These are phyloP conservation scores for Apiotrichum montevideense DNA, from an alignment of 1,284 basidiomycete species.

Conservation along the genomic window DNA sequence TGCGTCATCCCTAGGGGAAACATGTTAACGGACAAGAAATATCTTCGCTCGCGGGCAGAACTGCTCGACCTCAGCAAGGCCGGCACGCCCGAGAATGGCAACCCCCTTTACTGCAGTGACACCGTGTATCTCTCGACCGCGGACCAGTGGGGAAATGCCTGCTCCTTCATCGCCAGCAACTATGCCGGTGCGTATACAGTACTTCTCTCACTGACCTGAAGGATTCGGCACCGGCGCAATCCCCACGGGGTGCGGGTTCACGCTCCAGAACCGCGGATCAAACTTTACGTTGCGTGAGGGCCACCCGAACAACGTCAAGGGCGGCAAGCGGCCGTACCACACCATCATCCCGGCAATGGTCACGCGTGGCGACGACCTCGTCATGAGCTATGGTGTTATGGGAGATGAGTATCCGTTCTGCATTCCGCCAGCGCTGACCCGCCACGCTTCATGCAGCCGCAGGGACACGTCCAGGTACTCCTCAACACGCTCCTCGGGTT, in stretches of 20 bases:
- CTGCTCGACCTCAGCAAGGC: constrained; percentile 67
- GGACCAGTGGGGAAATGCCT: constrained; percentile 86
- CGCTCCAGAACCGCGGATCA: constrained; percentile 85
- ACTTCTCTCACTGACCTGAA: constrained; percentile 9
- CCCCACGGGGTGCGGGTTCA: constrained; percentile 89
- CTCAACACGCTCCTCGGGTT: constrained; percentile 76
- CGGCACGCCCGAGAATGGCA: constrained; percentile 60
- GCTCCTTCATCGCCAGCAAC: constrained; percentile 75
- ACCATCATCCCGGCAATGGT: constrained; percentile 89
- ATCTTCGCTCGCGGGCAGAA: constrained; percentile 70
- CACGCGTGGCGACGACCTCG: constrained; percentile 66
- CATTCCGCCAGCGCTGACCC: constrained; percentile 7
- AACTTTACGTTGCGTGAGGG: constrained; percentile 72
- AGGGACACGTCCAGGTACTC: constrained; percentile 53
- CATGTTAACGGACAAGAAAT: constrained; percentile 53
- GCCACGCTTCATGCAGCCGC: constrained; percentile 18
- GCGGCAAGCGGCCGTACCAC: constrained; percentile 86
- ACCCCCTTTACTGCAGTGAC: constrained; percentile 60
- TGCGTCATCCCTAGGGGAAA: constrained; percentile 27
- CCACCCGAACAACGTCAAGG: constrained; percentile 75
- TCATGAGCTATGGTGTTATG: constrained; percentile 87
- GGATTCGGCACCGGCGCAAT: constrained; percentile 61
- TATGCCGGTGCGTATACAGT: constrained; percentile 58
- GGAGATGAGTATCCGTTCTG: constrained; percentile 45
- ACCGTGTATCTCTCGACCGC: constrained; percentile 88